Conservation (phyloP, 1,284 basidiomycete genomes). For the Cryptococcus maquisensis region DNA sequence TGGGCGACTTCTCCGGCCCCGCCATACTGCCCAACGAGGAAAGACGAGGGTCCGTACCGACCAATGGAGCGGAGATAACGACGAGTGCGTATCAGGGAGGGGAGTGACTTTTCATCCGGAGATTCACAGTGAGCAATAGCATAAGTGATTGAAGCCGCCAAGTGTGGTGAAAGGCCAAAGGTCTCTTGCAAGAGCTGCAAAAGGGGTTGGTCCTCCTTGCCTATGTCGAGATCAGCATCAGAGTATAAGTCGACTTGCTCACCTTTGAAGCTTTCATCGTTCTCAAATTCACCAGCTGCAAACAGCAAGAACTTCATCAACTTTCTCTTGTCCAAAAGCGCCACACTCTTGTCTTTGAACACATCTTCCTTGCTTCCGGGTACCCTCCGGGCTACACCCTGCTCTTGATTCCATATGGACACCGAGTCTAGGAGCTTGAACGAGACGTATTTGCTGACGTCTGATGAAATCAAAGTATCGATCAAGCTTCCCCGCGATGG, state of each 20-base stretch:
- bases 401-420: constrained; percentile 49
- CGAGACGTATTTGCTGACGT: constrained; percentile 83
- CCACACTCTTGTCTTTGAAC: constrained; percentile 76
- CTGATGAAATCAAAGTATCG: constrained; percentile 71
- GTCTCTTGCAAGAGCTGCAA: constrained; percentile 58
- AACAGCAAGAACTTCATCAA: constrained; percentile 90
- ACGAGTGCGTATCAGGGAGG: constrained; percentile 63
- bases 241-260: constrained; percentile 5
- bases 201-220: constrained; percentile 58
- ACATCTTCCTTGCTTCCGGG: constrained; percentile 90
- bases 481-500: constrained; percentile 77
- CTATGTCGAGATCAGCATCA: constrained; percentile 31
- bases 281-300: constrained; percentile 68
- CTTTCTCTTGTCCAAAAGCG: constrained; percentile 78
- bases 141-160: constrained; percentile 62
- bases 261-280: constrained; percentile 42
- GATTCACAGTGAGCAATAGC: constrained; percentile 63
- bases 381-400: constrained; percentile 57
- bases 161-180: constrained; percentile 61
- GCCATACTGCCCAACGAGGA: constrained; percentile 91
- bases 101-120: constrained; percentile 59
- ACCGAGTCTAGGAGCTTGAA: constrained; percentile 82
- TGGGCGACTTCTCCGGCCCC: constrained; percentile 87
- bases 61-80: constrained; percentile 75
- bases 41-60: constrained; percentile 83